Conservation (phyloP, 2,329 filamentous ascomycete genomes). For the Aureobasidium subglaciale region DNA sequence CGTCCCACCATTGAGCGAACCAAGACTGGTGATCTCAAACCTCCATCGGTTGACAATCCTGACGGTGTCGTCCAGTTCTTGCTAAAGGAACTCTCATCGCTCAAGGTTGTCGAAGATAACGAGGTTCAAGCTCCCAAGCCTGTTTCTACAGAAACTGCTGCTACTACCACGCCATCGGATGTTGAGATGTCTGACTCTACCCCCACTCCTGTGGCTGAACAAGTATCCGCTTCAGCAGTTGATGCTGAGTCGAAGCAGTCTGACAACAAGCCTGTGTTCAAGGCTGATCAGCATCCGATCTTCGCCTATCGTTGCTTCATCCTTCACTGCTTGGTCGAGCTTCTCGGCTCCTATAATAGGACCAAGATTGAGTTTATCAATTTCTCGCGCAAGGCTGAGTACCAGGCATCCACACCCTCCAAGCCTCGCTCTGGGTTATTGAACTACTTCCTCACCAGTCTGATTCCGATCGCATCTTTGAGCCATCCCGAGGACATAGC, state of each 20-base stretch:
- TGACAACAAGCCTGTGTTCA: conserved; percentile 72
- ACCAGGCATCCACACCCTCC: conserved; percentile 77
- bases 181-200: conserved; percentile 42
- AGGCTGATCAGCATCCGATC: conserved; percentile 86
- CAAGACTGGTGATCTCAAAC: conserved; percentile 65
- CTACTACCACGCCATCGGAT: conserved; percentile 36
- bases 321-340: conserved; percentile 82
- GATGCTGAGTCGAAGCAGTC: conserved; percentile 44
- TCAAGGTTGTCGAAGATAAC: conserved; percentile 86
- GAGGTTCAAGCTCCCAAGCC: conserved; percentile 45
- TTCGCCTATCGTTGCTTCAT: conserved; percentile 96
- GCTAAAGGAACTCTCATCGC: conserved; percentile 83
- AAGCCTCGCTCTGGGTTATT: conserved; percentile 89
- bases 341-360: conserved; percentile 84
- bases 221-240: conserved; percentile 25
- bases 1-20: conserved; percentile 32
- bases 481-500: conserved; percentile 66
- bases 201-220: conserved; percentile 27
- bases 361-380: conserved; percentile 99
- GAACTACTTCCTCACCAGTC: conserved; percentile 82
- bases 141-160: conserved; percentile 32
- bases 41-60: conserved; percentile 81
- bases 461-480: conserved; percentile 60
- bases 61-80: conserved; percentile 95
- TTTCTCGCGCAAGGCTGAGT: conserved; percentile 85